Evolutionary conservation across 441 rosid species (phyloP).

Genomic region (Brassica balearica): DNA sequence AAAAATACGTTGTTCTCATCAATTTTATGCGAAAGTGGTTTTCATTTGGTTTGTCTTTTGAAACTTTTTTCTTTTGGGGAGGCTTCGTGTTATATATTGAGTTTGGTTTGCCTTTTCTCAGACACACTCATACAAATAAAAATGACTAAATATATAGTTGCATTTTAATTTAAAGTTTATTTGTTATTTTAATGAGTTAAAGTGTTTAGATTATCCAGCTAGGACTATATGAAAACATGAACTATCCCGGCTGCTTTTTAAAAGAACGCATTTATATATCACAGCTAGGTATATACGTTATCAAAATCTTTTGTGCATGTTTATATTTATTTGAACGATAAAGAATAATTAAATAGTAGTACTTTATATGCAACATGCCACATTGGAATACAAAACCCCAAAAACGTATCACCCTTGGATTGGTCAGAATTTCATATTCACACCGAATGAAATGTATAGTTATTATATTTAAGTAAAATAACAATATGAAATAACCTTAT

Average conservation of each 20-base stretch:
- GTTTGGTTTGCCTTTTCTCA: constrained; percentile 33
- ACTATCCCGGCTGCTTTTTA: constrained; percentile 12
- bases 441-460: background rate
- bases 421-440: background rate
- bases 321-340: background rate
- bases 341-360: background rate
- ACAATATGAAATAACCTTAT: constrained; percentile 7
- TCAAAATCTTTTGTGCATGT: constrained; percentile 29
- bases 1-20: too few species aligned
- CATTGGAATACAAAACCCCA: constrained; percentile 36
- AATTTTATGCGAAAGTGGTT: too few species aligned
- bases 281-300: constrained; percentile 37
- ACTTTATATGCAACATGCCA: constrained; percentile 39
- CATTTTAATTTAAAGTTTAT: constrained; percentile 10
- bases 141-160: constrained; percentile 14
- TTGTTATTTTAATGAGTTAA: constrained; percentile 27
- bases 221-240: constrained; percentile 17
- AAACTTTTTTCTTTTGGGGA: too few species aligned
- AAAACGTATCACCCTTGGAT: constrained; percentile 15
- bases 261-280: constrained; percentile 18
- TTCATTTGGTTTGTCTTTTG: too few species aligned
- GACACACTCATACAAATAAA: constrained; percentile 29
- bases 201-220: constrained; percentile 33
- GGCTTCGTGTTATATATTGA: constrained; percentile 6
- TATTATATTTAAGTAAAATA: background rate